Evolutionary conservation across 257 asterid genomes (phyloP), one percentile per base, ranked within the genome.

Genomic region (Plantago ovata): DNA sequence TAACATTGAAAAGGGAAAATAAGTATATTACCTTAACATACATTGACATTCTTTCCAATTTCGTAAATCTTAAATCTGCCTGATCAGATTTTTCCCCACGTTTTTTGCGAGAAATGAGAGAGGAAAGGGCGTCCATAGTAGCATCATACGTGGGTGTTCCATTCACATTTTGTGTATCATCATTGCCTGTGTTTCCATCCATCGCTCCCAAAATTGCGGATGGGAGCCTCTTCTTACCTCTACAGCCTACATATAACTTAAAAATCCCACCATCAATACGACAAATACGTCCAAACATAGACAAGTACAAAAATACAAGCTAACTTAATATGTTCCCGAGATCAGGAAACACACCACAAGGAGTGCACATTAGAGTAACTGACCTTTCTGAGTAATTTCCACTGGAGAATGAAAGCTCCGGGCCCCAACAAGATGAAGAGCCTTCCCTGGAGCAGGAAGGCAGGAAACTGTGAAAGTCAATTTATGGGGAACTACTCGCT

Each of bases 81-180:
- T 52, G 10, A 10, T 22, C 40, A 21, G 84, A 62, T 63, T 47
- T 66, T 15, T 72, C 85, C 55, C 88, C 88, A 56, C 92, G 79
- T 41, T 70, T 79, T 69, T 83, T 73, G 66, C 79, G 48, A 38
- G 83, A 74, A 69, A 89, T 84, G 65, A 89, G 97, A 64, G 92
- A 85, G 3, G 97, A 89, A 70, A 89, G 95, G 48, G 94, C 85
- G 66, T 86, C 95, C 97, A 89, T 89, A 58, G 90, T 86, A 72
- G 77, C 50, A 45, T 89, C 94, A 75, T 86, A 89, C 7, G 82
- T 59, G 38, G 89, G 71, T 19, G 78, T 66, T 64, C 61, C 74
- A 67, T 24, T 50, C 58, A 63, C 63, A 13, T 64, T 47, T 16
- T 67, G 55, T 41, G 64, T 53, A 68, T 73, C 75, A 50, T 89